Base-by-base conservation (phyloP, 2,329 filamentous ascomycete species). In the Cladosporium velox region DNA sequence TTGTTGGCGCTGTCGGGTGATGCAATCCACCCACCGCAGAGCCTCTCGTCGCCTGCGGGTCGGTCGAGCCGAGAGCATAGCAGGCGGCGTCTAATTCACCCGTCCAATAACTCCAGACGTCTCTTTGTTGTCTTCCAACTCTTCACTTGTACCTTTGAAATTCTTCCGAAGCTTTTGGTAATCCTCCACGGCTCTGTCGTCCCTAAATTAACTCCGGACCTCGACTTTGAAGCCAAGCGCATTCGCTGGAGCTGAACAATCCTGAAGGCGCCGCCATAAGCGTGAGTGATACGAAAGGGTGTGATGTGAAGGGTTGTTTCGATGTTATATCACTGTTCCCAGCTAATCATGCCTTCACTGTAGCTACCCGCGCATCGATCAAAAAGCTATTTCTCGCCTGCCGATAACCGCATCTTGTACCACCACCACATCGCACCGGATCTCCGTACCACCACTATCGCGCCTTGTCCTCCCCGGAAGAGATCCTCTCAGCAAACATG, bases 341-440 rank as follows among this genome's bases (percentile, higher is more conserved):
- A 24, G 32, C 60, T 63, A 34, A 63, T 34, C 32, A 38, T 55
- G 28, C 47, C 32, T 21, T 54, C 49, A 41, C 47, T 38, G 60
- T 35, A 63, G 60, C 34, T 38, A 52, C 34, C 60, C 47, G 47
- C 32, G 34, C 32, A 26, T 4, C 34, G 12, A 24, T 24, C 32
- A 51, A 51, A 21, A 11, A 47, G 8, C 10, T 24, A 28, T 47
- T 26, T 32, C 34, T 18, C 6, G 32, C n/a, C 12, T 59, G 61
- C 61, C 24, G 47, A 34, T 52, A 60, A 52, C 44, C 62, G 54
- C 62, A 59, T 65, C 54, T 28, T 59, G 63, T 65, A 49, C 55
- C 41, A 47, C 41, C 4, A 60, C 55, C 18, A 32, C 32, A 26
- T 12, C 54, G 30, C 5, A 30, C 14, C 12, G 28, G 15, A 28